Conservation (phyloP, 2,329 filamentous ascomycete genomes). For the Verticillium nubilum region DNA sequence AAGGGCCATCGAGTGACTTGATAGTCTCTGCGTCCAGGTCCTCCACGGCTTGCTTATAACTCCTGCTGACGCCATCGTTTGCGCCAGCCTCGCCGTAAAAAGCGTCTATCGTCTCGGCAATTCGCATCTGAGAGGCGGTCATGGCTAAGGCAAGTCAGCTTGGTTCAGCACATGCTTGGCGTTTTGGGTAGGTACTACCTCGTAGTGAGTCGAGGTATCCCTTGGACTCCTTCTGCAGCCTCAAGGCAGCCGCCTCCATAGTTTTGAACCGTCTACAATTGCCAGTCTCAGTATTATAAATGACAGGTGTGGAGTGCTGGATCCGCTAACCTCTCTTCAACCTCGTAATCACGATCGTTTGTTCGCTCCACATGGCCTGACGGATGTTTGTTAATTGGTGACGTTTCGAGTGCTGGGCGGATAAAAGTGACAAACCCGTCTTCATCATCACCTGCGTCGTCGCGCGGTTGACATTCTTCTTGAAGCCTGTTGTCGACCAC, state of each 20-base stretch:
- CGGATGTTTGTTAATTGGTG: not conserved
- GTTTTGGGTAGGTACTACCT: conserved; percentile 42
- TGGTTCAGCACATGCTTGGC: conserved; percentile 8
- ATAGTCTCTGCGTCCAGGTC: conserved; percentile 97
- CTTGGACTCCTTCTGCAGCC: conserved; percentile 95
- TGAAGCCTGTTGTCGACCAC: conserved; percentile 30
- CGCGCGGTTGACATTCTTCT: conserved; percentile 97
- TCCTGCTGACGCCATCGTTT: conserved; percentile 88
- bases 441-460: conserved; percentile 99
- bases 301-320: no score
- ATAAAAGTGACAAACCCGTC: conserved; percentile 56
- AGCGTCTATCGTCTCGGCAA: conserved; percentile 97
- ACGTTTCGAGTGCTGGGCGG: not conserved
- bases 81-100: conserved; percentile 97
- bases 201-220: conserved; percentile 94
- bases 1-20: conserved; percentile 94
- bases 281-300: not conserved
- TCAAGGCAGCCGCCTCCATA: conserved; percentile 89
- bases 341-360: conserved; percentile 97
- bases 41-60: conserved; percentile 97
- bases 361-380: conserved; percentile 94
- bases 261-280: conserved; percentile 78
- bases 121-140: conserved; percentile 99
- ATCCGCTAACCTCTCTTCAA: conserved; percentile 71
- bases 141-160: conserved; percentile 58